phyloP scores from a whole-genome alignment of 2,329 filamentous ascomycete species.

The Xylaria sp. region DNA sequence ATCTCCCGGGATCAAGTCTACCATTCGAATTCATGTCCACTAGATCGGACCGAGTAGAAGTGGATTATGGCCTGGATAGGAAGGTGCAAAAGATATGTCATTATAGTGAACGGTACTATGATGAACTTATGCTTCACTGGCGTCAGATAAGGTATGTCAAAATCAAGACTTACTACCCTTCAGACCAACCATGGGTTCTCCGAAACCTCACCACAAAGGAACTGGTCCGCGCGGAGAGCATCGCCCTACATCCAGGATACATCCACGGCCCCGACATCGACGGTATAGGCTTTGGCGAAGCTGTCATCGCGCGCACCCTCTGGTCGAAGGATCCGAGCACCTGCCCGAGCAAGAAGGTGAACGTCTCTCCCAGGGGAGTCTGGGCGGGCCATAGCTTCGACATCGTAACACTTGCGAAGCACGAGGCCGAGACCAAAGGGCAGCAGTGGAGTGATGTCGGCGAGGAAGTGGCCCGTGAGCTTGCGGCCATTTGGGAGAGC shows the following conservation, averaged over 20 bases:
- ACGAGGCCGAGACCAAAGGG: conserved; percentile 11
- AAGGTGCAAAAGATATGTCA: background rate
- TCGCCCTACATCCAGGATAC: conserved; percentile 32
- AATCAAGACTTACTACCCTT: conserved; percentile 29
- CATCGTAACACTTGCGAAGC: conserved; percentile 29
- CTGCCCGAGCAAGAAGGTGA: too few species aligned
- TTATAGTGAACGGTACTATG: background rate
- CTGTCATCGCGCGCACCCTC: conserved; percentile 33
- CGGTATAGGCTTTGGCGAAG: conserved; percentile 34
- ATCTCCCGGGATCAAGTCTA: background rate
- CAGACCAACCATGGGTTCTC: conserved; percentile 36
- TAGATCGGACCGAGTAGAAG: too few species aligned
- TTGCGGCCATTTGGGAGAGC: too few species aligned
- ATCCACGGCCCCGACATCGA: conserved; percentile 35
- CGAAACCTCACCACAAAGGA: conserved; percentile 39
- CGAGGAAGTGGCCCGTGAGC: conserved; percentile 28
- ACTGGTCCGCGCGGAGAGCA: conserved; percentile 34
- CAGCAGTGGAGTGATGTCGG: conserved; percentile 34
- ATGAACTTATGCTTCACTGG: background rate
- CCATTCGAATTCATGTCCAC: too few species aligned
- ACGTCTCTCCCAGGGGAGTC: conserved; percentile 22
- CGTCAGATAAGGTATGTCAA: background rate
- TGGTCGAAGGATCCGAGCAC: conserved; percentile 29
- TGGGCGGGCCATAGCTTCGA: conserved; percentile 38
- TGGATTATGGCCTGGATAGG: conserved; percentile 7